Conservation (phyloP, 1,284 basidiomycete genomes). For the Inonotus obliquus region DNA sequence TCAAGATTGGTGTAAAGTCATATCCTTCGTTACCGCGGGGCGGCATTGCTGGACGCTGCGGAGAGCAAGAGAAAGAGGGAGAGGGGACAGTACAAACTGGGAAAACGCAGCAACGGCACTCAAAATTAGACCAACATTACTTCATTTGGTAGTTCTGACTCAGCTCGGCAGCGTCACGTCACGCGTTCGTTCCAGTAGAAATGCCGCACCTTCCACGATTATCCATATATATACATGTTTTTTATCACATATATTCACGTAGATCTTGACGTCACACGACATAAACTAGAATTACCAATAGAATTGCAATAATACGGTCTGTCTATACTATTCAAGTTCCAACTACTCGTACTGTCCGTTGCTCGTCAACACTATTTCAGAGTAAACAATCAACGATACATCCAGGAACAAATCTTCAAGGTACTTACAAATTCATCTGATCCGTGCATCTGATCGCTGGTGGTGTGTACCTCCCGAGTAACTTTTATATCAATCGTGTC, state of each 20-base stretch:
- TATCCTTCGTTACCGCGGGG: constrained; percentile 55
- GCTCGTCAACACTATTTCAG: too few relatives aligned
- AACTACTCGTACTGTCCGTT: too few relatives aligned
- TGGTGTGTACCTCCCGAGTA: neutral
- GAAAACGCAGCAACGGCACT: neutral
- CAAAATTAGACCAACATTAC: neutral
- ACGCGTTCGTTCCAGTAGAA: neutral
- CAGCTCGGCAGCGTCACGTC: neutral
- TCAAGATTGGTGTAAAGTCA: constrained; percentile 81
- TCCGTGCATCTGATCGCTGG: neutral
- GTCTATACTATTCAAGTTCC: too few relatives aligned
- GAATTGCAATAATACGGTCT: too few relatives aligned
- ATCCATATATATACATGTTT: neutral
- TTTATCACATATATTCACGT: neutral
- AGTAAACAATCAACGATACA: too few relatives aligned
- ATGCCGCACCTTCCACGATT: neutral
- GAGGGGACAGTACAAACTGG: neutral
- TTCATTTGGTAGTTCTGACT: neutral
- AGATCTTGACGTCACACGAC: neutral
- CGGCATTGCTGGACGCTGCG: constrained; percentile 32
- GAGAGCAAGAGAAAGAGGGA: neutral
- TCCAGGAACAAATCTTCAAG: neutral
- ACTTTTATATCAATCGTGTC: neutral
- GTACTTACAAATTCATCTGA: neutral
- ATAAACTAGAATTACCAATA: neutral